A percentile compares a stretch with the other conserved stretches of the same genome.
phyloP scores from a whole-genome alignment of 495 filamentous ascomycete genomes.

The Trichoderma reesei region DNA sequence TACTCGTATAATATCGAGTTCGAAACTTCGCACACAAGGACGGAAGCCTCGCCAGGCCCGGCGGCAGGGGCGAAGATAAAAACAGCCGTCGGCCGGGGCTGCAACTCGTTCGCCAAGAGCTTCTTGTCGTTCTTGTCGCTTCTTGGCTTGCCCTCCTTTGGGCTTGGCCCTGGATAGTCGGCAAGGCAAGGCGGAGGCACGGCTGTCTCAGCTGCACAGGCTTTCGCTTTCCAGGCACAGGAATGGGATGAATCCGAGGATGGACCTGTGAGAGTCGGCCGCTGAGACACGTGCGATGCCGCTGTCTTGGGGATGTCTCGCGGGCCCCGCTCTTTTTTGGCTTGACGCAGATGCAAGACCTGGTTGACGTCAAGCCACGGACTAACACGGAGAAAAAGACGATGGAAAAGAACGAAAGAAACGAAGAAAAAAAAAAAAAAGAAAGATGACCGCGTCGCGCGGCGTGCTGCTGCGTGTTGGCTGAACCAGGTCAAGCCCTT shows the following conservation, averaged over 20 bases:
- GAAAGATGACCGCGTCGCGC: too few relatives aligned
- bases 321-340: background rate
- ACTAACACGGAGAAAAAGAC: too few relatives aligned
- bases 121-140: background rate
- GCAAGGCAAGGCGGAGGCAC: too few relatives aligned
- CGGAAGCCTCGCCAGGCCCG: background rate
- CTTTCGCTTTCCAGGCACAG: background rate
- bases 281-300: background rate
- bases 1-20: too few relatives aligned
- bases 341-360: background rate
- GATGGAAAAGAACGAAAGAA: too few relatives aligned
- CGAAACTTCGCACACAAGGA: too few relatives aligned
- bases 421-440: too few relatives aligned
- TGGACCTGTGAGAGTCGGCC: background rate
- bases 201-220: background rate
- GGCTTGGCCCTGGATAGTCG: too few relatives aligned
- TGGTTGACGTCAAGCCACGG: background rate
- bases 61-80: constrained; percentile 1
- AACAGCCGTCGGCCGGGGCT: background rate
- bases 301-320: background rate
- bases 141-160: too few relatives aligned
- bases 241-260: background rate
- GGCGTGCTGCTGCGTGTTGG: too few relatives aligned
- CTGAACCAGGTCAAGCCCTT: too few relatives aligned
- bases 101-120: background rate